Evolutionary conservation across 768 basidiomycete genomes (phyloP).

Genomic region (Coprinopsis strossmayeri): DNA sequence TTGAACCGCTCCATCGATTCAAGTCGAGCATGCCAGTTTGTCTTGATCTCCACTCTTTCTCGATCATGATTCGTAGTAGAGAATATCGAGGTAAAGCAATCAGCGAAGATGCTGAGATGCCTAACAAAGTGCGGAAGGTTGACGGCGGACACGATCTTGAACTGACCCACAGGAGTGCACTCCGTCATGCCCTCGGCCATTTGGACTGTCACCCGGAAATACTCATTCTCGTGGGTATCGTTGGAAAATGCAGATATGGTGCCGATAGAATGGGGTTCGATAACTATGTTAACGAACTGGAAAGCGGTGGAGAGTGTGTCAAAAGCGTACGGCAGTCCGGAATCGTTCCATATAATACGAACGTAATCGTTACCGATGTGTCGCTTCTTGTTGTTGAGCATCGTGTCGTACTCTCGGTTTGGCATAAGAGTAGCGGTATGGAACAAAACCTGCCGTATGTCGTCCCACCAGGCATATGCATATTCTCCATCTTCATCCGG

Average conservation of each 20-base stretch:
- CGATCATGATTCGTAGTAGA: conserved; percentile 68
- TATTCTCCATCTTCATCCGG: conserved; percentile 93
- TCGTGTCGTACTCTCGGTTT: conserved; percentile 56
- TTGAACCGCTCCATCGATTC: conserved; percentile 73
- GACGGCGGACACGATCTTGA: conserved; percentile 89
- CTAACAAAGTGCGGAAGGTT: conserved; percentile 83
- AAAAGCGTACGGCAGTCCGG: conserved; percentile 81
- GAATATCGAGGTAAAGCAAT: conserved; percentile 88
- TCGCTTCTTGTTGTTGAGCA: conserved; percentile 81
- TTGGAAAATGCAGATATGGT: conserved; percentile 82
- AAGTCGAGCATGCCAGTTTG: conserved; percentile 82
- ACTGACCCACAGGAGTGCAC: conserved; percentile 86
- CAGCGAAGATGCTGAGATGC: conserved; percentile 80
- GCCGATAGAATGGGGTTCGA: conserved; percentile 87
- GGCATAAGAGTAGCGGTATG: conserved; percentile 99
- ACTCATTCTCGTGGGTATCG: conserved; percentile 84
- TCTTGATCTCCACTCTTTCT: conserved; percentile 67
- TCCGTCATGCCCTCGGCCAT: conserved; percentile 87
- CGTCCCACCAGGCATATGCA: conserved; percentile 99
- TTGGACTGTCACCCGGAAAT: conserved; percentile 93
- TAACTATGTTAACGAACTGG: conserved; percentile 96
- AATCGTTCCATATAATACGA: conserved; percentile 97
- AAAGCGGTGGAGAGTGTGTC: conserved; percentile 91
- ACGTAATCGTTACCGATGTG: conserved; percentile 97
- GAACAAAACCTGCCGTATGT: conserved; percentile 90